Evolutionary conservation across 352 stramenopile genomes (phyloP), one percentile per base, ranked within the genome.

Genomic region (Chrysophaeum taylorii): DNA sequence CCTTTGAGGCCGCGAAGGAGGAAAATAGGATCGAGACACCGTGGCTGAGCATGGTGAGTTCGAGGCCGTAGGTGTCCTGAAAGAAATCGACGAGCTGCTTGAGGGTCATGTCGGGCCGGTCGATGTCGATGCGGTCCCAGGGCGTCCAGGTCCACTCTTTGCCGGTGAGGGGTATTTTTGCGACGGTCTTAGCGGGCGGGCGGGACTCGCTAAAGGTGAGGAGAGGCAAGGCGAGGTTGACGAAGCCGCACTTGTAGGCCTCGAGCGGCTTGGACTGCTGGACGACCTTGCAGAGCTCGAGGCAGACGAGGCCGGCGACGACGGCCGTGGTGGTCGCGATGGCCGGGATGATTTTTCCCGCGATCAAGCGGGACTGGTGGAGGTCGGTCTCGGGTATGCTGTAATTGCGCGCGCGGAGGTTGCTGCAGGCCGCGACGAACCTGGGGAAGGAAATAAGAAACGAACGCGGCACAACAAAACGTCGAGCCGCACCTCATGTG

Each of bases 261-360:
- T 98, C 90, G 35, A 98, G 84, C 15, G 76, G 73, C 42, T 78
- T 86, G 23, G 84, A 72, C 68, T 89, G 75, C 71, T 85, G 85
- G 64, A 89, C 76, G 53, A 92, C 78, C 77, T 99, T 99, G 74
- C 97, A 87, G 50, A 98, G 87, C 75, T 99, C 95, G 69, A 98
- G 90, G 78, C 93, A 98, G 73, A 98, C 92, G 4, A 99, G 84
- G 41, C 95, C 96, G 0, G 95, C 98, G 37, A 99, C 95, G 39
- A 99, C 81, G 23, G 94, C 94, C 18, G 96, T 99, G 12, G 95
- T 99, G 42, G 96, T 99, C 27, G 96, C 95, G 78, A 99, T 99
- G 21, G 96, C 96, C 15, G 96, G 96, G 71, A 99, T 99, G 77
- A 99, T 99, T 76, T 97, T 97, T 62, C 96, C 96, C n/a, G 96